Evolutionary conservation across 139 green algal species (phyloP).

Genomic region (Chlamydomonas schloesseri): DNA sequence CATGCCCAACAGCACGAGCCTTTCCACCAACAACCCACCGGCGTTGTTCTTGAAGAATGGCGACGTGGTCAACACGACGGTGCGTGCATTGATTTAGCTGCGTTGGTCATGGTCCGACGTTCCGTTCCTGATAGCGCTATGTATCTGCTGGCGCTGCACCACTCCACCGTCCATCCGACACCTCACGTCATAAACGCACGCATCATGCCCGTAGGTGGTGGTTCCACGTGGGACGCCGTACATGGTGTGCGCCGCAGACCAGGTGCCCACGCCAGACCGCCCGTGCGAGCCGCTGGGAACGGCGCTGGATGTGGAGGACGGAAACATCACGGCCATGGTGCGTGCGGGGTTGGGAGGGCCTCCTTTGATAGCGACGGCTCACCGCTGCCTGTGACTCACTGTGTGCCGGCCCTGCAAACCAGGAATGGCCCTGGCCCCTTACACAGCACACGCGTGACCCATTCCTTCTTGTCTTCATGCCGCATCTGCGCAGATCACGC

Average conservation of each 20-base stretch:
- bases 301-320: background rate
- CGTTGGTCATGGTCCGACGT: no score
- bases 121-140: no score
- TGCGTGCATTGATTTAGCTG: background rate
- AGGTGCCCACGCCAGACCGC: background rate
- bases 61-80: background rate
- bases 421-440: no score
- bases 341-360: background rate
- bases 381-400: no score
- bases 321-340: background rate
- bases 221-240: background rate
- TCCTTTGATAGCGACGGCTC: no score
- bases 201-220: background rate
- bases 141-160: no score
- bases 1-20: no score
- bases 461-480: background rate
- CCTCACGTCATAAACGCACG: no score
- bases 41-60: background rate
- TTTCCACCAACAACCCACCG: background rate
- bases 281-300: conserved; percentile 13
- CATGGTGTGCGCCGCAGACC: background rate
- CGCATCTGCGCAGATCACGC: background rate
- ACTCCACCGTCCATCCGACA: no score
- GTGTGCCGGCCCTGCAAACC: no score
- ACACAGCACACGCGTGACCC: no score